Base-by-base conservation (phyloP, 2,329 filamentous ascomycete genomes). In the Fusarium illudens region DNA sequence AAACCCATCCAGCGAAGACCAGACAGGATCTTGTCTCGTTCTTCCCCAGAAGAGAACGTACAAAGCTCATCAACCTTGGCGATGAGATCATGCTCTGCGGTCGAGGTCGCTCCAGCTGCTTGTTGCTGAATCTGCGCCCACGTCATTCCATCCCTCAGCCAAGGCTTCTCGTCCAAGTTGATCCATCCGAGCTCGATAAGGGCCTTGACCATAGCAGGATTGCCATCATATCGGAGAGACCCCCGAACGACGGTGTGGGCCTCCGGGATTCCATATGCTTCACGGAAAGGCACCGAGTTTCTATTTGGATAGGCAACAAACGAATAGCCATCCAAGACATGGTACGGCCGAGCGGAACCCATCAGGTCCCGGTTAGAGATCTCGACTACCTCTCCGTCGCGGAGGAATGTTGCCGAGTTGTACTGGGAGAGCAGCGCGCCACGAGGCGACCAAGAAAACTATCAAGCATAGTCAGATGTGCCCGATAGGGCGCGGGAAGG, bases 241-340 rank as follows among this genome's bases (percentile, higher is more conserved):
- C 90, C 90, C 46, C 90, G 85, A 72, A 92, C 82, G 65, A 92
- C 84, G 29, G 87, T 91, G 73, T 90, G 80, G 6, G 89, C 89
- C 75, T 92, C 90, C 12, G 90, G 90, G 67, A 92, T 91, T 69
- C 82, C 80, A 81, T 92, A 92, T 62, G 87, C 84, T 80, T 91
- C 86, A 58, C 84, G 84, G 83, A 89, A 92, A 1, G 86, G 84
- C 1, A 86, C 87, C 29, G 87, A 90, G 79, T 92, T 87, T 65
- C 89, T 83, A 82, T 92, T 92, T 36, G 89, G 88, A 78, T 92
- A 92, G 10, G 88, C 89, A 58, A 92, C 87, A 74, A 92, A 91
- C 7, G 88, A 87, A 75, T 87, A 92, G 1, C 72, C 70, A 6
- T 71, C 68, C 20, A 68, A 20, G 79, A 91, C 90, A 76, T 84